Evolutionary conservation across 768 basidiomycete species (phyloP), one percentile per base, ranked within the genome.

Genomic region (Tricholoma sp.): DNA sequence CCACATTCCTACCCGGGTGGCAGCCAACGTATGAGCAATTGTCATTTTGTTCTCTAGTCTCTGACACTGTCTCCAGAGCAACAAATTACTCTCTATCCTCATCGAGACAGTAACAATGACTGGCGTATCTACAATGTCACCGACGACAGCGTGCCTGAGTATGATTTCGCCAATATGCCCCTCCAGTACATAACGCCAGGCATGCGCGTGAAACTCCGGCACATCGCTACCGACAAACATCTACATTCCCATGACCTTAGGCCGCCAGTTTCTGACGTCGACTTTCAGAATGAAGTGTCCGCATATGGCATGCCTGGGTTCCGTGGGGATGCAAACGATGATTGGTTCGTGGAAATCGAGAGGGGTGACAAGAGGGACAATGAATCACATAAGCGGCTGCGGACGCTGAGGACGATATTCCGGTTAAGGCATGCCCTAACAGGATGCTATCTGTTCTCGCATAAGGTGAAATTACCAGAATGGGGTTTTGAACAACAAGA

Each of bases 401-500:
- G 88, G 63, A 90, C 97, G 6, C 69, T 98, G 7, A 74, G 90
- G 52, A 94, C 91, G 4, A 78, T 81, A 41, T 96, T 98, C 74
- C 80, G 88, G 63, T 72, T 99, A 47, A 76, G 86, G 53, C 97
- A 99, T 70, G 76, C 81, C 15, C 76, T 95, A 61, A 90, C 91
- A 0, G 94, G 95, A 0, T 99, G 97, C 70, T 98, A 97, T 68
- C 79, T 99, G 36, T 99, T 98, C 78, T 94, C 91, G 20, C 97
- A 99, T 75, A 97, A 97, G 70, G 89, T 98, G 65, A 98, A 98
- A 73, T 75, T 99, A 1, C 97, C 97, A 0, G 91, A 97, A 4
- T 99, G 97, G 97, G 97, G 85, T 0, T 99, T 80, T 63, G 97
- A 98, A 67, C 97, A 99, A 70, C 97, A 99, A 69, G 97, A 99